phyloP scores from a whole-genome alignment of 1,284 basidiomycete species.

The Bjerkandera adusta region DNA sequence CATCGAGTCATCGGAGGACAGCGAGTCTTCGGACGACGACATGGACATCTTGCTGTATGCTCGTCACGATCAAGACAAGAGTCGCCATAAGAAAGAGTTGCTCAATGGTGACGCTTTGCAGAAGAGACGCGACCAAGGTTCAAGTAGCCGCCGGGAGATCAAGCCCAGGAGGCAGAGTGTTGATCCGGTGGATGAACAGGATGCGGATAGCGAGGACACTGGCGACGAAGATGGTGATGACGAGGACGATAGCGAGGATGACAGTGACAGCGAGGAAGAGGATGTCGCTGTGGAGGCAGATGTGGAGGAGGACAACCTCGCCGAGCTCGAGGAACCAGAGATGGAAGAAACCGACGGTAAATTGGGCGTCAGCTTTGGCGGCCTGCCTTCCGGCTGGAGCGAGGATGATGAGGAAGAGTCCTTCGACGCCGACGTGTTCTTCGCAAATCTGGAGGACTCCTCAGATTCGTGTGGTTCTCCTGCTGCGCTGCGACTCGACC shows the following conservation, averaged over 20 bases:
- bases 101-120: slow-evolving; percentile 34
- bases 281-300: slow-evolving; percentile 43
- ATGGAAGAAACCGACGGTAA: slow-evolving; percentile 30
- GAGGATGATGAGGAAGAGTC: slow-evolving; percentile 63
- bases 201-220: slow-evolving; percentile 33
- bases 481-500: slow-evolving; percentile 31
- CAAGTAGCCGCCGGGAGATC: slow-evolving; percentile 63
- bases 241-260: slow-evolving; percentile 41
- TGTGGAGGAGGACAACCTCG: slow-evolving; percentile 40
- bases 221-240: slow-evolving; percentile 49
- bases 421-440: slow-evolving; percentile 78
- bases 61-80: slow-evolving; percentile 7
- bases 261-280: slow-evolving; percentile 46
- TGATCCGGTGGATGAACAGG: slow-evolving; percentile 47
- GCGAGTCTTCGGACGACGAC: slow-evolving; percentile 43
- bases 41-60: slow-evolving; percentile 53
- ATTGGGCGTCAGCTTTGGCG: slow-evolving; percentile 47
- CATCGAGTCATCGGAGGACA: slow-evolving; percentile 23
- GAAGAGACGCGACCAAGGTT: slow-evolving; percentile 39
- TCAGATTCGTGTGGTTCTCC: slow-evolving; percentile 45
- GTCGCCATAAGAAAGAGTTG: slow-evolving; percentile 18
- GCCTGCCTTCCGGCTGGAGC: slow-evolving; percentile 67
- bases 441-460: slow-evolving; percentile 55
- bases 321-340: slow-evolving; percentile 36
- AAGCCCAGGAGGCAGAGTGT: slow-evolving; percentile 66